A percentile compares a stretch with the other conserved stretches of the same genome.
phyloP scores from a whole-genome alignment of 352 stramenopile species.

The Pelagophyceae sp. region DNA sequence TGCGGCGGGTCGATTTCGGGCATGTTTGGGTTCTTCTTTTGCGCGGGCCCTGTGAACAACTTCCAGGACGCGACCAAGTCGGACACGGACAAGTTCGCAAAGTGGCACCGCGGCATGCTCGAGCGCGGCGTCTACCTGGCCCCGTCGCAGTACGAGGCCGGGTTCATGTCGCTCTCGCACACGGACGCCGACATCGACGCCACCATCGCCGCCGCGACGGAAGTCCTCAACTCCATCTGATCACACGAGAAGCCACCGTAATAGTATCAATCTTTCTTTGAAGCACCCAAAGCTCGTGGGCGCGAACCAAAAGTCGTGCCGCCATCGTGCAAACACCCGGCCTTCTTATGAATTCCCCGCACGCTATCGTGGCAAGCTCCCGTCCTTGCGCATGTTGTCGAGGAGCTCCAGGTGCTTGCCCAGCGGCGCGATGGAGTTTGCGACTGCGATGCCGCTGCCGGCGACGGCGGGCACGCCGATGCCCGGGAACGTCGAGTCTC shows the following conservation, averaged over 20 bases:
- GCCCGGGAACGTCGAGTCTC: constrained; percentile 41
- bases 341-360: no score
- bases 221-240: constrained; percentile 67
- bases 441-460: constrained; percentile 15
- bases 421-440: constrained; percentile 15
- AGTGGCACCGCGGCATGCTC: constrained; percentile 74
- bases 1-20: constrained; percentile 56
- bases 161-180: constrained; percentile 71
- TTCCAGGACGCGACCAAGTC: constrained; percentile 61
- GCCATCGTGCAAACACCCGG: no score
- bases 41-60: constrained; percentile 62
- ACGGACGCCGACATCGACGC: constrained; percentile 71
- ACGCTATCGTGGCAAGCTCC: no score
- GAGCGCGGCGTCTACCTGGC: constrained; percentile 70
- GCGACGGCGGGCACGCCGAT: constrained; percentile 39
- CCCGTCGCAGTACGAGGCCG: constrained; percentile 72
- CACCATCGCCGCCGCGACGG: constrained; percentile 67
- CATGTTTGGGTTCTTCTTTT: constrained; percentile 78
- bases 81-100: constrained; percentile 65
- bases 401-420: background rate
- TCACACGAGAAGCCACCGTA: no score
- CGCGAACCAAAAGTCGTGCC: no score
- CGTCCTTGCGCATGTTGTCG: no score
- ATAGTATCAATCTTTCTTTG: no score
- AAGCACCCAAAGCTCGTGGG: no score